Percentiles rank a stretch among this genome's conserved stretches.
phyloP scores from a whole-genome alignment of 1,284 basidiomycete genomes.

The Rhodotorula sp. region DNA sequence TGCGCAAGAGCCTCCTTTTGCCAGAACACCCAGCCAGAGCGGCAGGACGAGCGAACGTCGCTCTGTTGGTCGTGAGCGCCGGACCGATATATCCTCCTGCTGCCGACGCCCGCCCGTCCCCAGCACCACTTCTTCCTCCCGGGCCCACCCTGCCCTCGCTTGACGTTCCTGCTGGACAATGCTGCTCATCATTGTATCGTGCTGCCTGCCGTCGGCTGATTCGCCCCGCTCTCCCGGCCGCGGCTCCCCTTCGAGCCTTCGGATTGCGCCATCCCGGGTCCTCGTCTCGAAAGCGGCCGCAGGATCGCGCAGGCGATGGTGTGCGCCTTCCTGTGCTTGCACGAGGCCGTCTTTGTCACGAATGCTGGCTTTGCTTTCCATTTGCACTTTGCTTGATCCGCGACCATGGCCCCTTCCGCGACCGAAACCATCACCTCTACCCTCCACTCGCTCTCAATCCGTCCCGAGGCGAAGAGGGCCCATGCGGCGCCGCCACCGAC shows the following conservation, averaged over 20 bases:
- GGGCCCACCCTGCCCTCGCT: no score
- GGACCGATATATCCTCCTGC: no score
- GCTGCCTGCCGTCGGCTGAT: not conserved
- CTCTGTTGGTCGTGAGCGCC: no score
- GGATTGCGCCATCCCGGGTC: not conserved
- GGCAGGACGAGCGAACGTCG: no score
- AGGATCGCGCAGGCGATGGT: not conserved
- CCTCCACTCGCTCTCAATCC: constrained; percentile 9
- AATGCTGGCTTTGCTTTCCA: not conserved
- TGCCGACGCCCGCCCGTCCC: no score
- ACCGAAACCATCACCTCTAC: constrained; percentile 24
- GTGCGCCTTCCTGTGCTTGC: not conserved
- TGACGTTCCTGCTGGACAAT: no score
- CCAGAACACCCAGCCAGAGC: no score
- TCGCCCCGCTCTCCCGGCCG: not conserved
- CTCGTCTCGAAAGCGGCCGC: not conserved
- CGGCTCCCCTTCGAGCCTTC: not conserved
- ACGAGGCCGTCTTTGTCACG: no score
- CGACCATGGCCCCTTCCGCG: constrained; percentile 9
- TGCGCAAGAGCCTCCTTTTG: no score
- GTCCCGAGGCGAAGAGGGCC: not conserved
- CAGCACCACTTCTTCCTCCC: no score
- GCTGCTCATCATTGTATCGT: no score
- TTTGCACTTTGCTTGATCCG: no score
- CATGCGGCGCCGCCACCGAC: not conserved